A percentile compares a stretch with the other conserved stretches of the same genome.
Evolutionary conservation across 352 stramenopile species (phyloP).

Genomic region (Pythium phragmitis): DNA sequence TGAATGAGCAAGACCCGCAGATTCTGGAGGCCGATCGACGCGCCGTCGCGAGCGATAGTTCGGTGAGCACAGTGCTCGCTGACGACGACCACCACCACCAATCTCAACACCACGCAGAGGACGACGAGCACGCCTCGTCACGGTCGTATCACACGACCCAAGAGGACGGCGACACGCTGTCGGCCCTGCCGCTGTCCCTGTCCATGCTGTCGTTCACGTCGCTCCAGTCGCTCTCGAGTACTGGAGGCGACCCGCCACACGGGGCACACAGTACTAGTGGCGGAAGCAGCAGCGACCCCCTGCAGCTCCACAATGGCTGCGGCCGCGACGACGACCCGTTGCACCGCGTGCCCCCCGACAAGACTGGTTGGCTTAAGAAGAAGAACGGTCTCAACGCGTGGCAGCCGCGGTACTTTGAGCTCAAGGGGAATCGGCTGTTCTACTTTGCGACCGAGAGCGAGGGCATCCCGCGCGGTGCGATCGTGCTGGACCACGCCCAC

Average conservation of each 20-base stretch:
- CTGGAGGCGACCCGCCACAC: neutral
- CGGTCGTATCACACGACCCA: conserved; percentile 16
- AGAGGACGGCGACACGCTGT: conserved; percentile 36
- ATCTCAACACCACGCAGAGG: neutral
- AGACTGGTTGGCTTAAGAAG: conserved; percentile 81
- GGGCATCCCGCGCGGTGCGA: conserved; percentile 67
- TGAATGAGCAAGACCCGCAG: neutral
- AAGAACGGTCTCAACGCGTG: conserved; percentile 75
- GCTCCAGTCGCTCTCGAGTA: conserved; percentile 25
- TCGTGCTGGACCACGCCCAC: conserved; percentile 68
- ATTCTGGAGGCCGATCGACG: conserved; percentile 12
- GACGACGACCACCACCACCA: conserved; percentile 24
- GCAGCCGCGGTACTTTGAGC: conserved; percentile 79
- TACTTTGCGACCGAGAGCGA: conserved; percentile 77
- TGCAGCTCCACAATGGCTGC: conserved; percentile 26
- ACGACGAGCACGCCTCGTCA: conserved; percentile 10
- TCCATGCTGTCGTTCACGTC: conserved; percentile 68
- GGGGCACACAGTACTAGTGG: conserved; percentile 24
- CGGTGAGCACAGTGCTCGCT: conserved; percentile 22
- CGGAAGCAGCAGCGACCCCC: conserved; percentile 20
- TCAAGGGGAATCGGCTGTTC: conserved; percentile 78
- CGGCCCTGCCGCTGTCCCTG: conserved; percentile 47
- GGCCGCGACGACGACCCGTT: conserved; percentile 28
- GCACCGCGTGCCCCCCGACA: conserved; percentile 41
- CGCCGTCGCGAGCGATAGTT: conserved; percentile 21